Base-by-base conservation (phyloP, 1,284 basidiomycete genomes). In the Cryptococcus maquisensis region DNA sequence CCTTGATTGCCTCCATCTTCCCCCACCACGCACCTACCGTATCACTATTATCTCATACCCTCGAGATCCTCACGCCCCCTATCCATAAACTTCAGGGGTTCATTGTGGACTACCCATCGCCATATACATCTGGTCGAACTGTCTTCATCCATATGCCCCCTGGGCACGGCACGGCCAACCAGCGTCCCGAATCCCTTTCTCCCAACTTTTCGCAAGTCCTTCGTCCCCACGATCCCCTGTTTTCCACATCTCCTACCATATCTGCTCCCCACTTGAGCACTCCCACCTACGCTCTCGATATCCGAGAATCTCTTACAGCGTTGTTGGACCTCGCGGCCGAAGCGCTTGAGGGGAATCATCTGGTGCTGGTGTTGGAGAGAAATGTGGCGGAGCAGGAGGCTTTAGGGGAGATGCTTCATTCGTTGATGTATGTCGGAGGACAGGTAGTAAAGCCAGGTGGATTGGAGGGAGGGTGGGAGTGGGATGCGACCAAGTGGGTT, bases 371-470 rank as follows among this genome's bases (percentile, higher is more conserved):
- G 1, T 64, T 77, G 36, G 68, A 74, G 51, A 56, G 68, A 47
- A 57, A 69, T 21, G 73, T 74, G 50, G 57, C 69, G 24, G 69
- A 69, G 20, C 65, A 64, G 36, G 69, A 69, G 13, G 63, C 63
- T 16, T 57, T 77, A 42, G 63, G 65, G 5, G 71, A 73, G 43
- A 56, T 75, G 40, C 61, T 77, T 37, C 75, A 77, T 60, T 66
- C 70, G 18, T 55, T 77, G 52, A 73, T 75, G 65, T 77, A 74
- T 54, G 72, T 71, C 26, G 75, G 75, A 13, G 73, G 73, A 2
- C 61, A 65, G 44, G 69, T 75, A 4, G 47, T 75, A 13, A 59
- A 63, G 42, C 68, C 67, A 21, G 67, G 70, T 18, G 63, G 52
- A 3, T 55, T 69, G 18, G 65, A 70, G 26, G 70, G 68, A 20